phyloP scores from a whole-genome alignment of 1,284 basidiomycete genomes.

The Puccinia polysora region DNA sequence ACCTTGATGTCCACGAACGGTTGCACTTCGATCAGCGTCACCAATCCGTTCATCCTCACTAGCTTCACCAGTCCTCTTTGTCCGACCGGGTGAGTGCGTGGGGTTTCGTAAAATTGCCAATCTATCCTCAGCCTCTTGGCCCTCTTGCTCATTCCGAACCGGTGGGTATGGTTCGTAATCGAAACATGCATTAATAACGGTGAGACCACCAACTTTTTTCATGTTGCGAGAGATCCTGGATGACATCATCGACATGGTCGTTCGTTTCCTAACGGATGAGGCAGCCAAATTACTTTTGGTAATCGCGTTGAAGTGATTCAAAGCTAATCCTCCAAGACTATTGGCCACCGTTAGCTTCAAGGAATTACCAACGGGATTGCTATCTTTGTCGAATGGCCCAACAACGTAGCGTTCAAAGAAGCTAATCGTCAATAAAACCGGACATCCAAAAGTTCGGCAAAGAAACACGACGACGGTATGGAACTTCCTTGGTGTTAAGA shows the following conservation, averaged over 20 bases:
- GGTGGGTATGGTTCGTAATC: slow-evolving; percentile 33
- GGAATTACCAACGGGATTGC: slow-evolving; percentile 27
- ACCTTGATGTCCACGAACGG: too few relatives aligned
- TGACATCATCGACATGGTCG: slow-evolving; percentile 39
- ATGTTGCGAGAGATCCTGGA: slow-evolving; percentile 32
- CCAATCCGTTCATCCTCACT: neutral
- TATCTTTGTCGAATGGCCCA: slow-evolving; percentile 33
- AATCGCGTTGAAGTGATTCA: slow-evolving; percentile 11
- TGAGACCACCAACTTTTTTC: slow-evolving; percentile 30
- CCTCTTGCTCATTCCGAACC: neutral
- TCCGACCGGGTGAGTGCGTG: neutral
- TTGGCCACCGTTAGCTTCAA: slow-evolving; percentile 36
- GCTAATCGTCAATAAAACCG: slow-evolving; percentile 33
- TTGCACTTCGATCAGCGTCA: too few relatives aligned
- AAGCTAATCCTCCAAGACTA: slow-evolving; percentile 29
- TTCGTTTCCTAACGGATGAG: neutral
- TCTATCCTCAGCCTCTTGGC: neutral
- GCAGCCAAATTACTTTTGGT: neutral
- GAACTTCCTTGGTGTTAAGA: slow-evolving; percentile 40
- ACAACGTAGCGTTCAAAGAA: slow-evolving; percentile 41
- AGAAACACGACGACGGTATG: slow-evolving; percentile 38
- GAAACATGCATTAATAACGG: slow-evolving; percentile 42
- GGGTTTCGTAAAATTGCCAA: neutral
- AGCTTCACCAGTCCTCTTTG: neutral
- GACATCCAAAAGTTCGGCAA: slow-evolving; percentile 41